Conservation (phyloP, 2,329 filamentous ascomycete species). For the Fusarium lyarnte region DNA sequence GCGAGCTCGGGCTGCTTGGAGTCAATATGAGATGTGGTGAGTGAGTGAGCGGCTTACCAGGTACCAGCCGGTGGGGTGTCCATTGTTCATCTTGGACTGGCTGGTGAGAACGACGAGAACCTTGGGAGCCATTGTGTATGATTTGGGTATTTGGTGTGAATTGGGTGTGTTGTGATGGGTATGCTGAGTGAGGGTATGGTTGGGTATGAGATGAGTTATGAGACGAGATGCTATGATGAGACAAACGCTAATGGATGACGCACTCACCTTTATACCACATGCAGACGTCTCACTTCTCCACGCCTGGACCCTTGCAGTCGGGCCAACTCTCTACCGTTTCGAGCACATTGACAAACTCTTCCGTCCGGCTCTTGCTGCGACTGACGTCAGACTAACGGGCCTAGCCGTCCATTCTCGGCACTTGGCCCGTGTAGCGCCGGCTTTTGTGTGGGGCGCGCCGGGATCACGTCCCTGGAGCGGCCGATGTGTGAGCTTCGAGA, state of each 20-base stretch:
- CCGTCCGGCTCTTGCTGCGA: neutral
- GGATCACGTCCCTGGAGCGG: conserved; percentile 13
- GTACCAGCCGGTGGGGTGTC: conserved; percentile 75
- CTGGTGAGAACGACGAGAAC: conserved; percentile 78
- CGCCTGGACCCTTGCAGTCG: conserved; percentile 16
- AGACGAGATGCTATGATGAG: neutral
- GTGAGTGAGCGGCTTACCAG: conserved; percentile 57
- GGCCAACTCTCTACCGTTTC: conserved; percentile 20
- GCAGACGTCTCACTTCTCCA: conserved; percentile 2
- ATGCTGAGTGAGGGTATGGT: neutral
- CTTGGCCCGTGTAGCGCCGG: conserved; percentile 31
- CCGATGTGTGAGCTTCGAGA: conserved; percentile 2
- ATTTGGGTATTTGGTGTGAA: no score
- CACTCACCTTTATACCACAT: conserved; percentile 24
- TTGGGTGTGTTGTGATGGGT: neutral
- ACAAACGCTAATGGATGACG: neutral
- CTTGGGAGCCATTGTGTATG: conserved; percentile 61
- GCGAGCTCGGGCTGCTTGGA: conserved; percentile 65
- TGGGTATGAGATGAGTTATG: neutral
- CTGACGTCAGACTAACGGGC: conserved; percentile 33
- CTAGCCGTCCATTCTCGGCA: conserved; percentile 37
- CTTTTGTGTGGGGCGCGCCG: conserved; percentile 12
- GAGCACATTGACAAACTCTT: conserved; percentile 31
- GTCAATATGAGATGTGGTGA: neutral
- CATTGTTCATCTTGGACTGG: conserved; percentile 59